These are phyloP conservation scores for Salix exigua DNA, from an alignment of 345 rosid genomes.

Conservation along the genomic window DNA sequence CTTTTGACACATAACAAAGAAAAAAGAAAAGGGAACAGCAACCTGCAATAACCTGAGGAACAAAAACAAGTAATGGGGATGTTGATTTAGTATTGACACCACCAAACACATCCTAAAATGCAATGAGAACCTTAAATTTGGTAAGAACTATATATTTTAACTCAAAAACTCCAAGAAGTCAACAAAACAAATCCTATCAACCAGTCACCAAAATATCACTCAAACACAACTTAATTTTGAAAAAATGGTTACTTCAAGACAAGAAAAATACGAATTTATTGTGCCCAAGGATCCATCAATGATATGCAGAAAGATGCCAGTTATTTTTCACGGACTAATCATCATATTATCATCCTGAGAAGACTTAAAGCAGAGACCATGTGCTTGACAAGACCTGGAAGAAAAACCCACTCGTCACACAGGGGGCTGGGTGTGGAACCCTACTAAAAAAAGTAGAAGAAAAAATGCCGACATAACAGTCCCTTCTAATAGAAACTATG, in stretches of 20 bases:
- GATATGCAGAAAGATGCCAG: slow-evolving; percentile 8
- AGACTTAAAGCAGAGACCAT: slow-evolving; percentile 29
- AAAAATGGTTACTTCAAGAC: neutral
- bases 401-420: slow-evolving; percentile 18
- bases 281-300: slow-evolving; percentile 1
- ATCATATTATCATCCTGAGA: slow-evolving; percentile 21
- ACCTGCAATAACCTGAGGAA: slow-evolving; percentile 13
- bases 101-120: neutral
- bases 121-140: neutral
- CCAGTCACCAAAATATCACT: neutral
- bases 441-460: slow-evolving; percentile 21
- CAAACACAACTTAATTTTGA: neutral
- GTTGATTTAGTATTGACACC: slow-evolving; percentile 10
- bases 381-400: slow-evolving; percentile 33
- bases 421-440: slow-evolving; percentile 24
- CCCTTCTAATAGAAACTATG: slow-evolving; percentile 20
- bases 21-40: slow-evolving; percentile 9
- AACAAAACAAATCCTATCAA: neutral
- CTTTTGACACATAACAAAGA: slow-evolving; percentile 19
- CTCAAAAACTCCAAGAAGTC: neutral
- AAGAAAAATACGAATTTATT: slow-evolving; percentile 7
- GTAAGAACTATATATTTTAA: no score
- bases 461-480: slow-evolving; percentile 21
- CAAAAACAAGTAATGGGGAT: slow-evolving; percentile 5
- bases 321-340: slow-evolving; percentile 8